These are phyloP conservation scores for Eutypa lata DNA, from an alignment of 2,329 filamentous ascomycete species.

Conservation along the genomic window DNA sequence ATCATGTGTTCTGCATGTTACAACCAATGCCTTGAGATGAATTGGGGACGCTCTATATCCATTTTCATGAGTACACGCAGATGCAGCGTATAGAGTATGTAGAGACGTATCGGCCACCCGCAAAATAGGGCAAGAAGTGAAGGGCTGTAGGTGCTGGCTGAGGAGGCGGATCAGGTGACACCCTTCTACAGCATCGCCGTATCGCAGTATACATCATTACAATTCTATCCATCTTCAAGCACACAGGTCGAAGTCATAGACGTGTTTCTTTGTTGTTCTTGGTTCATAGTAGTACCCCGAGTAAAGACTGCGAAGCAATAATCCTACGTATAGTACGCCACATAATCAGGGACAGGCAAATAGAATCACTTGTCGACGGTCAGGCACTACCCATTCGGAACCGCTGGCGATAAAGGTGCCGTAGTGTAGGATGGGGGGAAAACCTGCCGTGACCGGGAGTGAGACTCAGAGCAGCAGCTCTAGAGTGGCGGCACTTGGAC, in stretches of 20 bases:
- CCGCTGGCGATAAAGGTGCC: not conserved
- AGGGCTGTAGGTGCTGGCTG: not conserved
- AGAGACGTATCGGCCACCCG: no score
- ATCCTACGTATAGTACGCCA: no score
- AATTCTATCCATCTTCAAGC: no score
- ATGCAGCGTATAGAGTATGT: not conserved
- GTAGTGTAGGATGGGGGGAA: not conserved
- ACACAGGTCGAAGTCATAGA: no score
- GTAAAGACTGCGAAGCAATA: no score
- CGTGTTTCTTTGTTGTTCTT: no score
- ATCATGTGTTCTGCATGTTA: not conserved
- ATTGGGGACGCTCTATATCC: not conserved
- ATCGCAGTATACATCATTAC: not conserved
- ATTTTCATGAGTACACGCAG: no score
- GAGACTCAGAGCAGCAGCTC: constrained; percentile 9
- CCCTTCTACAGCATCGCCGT: not conserved
- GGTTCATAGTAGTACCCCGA: no score
- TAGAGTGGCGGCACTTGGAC: constrained; percentile 10
- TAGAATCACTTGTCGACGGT: no score
- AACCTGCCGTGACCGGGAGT: not conserved
- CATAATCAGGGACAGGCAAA: no score
- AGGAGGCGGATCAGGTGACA: not conserved
- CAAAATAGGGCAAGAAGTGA: no score
- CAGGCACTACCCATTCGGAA: not conserved
- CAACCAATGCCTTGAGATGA: not conserved